Percentiles rank a stretch among this genome's conserved stretches.
Conservation (phyloP, 2,329 filamentous ascomycete species). For the Intubia oerlemansii region DNA sequence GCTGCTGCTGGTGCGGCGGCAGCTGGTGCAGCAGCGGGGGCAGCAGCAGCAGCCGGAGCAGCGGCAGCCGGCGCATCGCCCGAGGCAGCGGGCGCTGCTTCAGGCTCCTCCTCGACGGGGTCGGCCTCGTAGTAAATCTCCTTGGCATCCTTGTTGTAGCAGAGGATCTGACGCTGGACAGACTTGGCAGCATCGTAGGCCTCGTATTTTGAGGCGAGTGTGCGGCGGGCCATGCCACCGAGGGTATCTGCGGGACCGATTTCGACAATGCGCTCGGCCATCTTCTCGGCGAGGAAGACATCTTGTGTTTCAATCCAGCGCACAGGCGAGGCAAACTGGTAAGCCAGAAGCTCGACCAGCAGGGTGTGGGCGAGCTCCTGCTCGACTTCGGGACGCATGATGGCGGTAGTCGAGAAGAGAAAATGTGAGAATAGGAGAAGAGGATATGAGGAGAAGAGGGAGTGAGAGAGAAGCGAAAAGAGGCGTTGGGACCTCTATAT, state of each 20-base stretch:
- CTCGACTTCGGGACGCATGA: constrained; percentile 95
- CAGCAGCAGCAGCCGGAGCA: constrained; percentile 27
- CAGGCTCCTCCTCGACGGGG: constrained; percentile 75
- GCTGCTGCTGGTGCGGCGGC: constrained; percentile 33
- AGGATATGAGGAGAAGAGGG: neutral
- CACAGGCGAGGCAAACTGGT: constrained; percentile 96
- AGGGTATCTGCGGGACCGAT: constrained; percentile 93
- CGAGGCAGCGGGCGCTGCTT: constrained; percentile 26
- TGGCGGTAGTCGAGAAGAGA: constrained; percentile 12
- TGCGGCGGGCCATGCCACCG: constrained; percentile 92
- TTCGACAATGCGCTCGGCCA: constrained; percentile 91
- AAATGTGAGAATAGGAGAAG: neutral
- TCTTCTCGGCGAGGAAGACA: constrained; percentile 94
- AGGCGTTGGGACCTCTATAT: too few relatives aligned
- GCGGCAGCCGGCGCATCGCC: constrained; percentile 34
- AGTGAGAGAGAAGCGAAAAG: neutral
- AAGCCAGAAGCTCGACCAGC: constrained; percentile 94
- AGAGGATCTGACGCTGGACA: constrained; percentile 89
- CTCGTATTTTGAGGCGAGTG: constrained; percentile 91
- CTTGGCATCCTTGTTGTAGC: constrained; percentile 98
- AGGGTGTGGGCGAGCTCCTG: constrained; percentile 97
- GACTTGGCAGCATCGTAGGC: constrained; percentile 95
- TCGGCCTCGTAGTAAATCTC: constrained; percentile 99
- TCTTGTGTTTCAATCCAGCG: constrained; percentile 99
- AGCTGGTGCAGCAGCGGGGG: constrained; percentile 35